Evolutionary conservation across 2,329 filamentous ascomycete genomes (phyloP).

Genomic region (Diaporthe capsici): DNA sequence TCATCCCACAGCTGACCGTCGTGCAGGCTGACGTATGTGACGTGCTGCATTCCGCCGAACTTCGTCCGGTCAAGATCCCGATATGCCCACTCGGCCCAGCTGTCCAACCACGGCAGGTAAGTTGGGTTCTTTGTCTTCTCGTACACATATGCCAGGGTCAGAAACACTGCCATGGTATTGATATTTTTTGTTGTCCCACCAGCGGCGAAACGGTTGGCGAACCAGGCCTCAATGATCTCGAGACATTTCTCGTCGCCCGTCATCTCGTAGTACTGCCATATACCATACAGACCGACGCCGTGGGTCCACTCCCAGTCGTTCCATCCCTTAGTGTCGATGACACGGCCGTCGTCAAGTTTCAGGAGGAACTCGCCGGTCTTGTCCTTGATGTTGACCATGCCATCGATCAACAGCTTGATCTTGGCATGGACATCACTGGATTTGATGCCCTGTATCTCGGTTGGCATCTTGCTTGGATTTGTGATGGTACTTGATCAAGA

Average conservation of each 20-base stretch:
- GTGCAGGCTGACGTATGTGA: conserved; percentile 80
- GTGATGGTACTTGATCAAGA: not conserved
- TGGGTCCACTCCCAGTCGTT: conserved; percentile 89
- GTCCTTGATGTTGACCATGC: conserved; percentile 84
- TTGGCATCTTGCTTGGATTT: conserved; percentile 52
- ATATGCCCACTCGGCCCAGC: conserved; percentile 88
- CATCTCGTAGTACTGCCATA: conserved; percentile 85
- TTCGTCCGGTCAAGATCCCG: conserved; percentile 80
- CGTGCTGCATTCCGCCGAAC: conserved; percentile 81
- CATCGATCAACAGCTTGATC: conserved; percentile 78
- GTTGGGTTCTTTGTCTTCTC: conserved; percentile 78
- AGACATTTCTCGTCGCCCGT: conserved; percentile 74
- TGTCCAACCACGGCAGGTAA: conserved; percentile 83
- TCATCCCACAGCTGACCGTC: conserved; percentile 87
- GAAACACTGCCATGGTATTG: conserved; percentile 86
- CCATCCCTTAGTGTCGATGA: conserved; percentile 90
- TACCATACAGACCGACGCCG: conserved; percentile 83
- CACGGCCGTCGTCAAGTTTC: conserved; percentile 77
- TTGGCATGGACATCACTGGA: conserved; percentile 64
- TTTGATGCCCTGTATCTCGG: conserved; percentile 61
- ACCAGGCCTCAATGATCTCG: conserved; percentile 81
- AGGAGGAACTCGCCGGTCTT: conserved; percentile 81
- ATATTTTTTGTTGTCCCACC: conserved; percentile 87
- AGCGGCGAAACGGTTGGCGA: conserved; percentile 75
- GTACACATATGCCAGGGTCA: conserved; percentile 83